Percentiles rank a stretch among this genome's conserved stretches.
Conservation (phyloP, 1,284 basidiomycete species). For the Wolfiporia cocos region DNA sequence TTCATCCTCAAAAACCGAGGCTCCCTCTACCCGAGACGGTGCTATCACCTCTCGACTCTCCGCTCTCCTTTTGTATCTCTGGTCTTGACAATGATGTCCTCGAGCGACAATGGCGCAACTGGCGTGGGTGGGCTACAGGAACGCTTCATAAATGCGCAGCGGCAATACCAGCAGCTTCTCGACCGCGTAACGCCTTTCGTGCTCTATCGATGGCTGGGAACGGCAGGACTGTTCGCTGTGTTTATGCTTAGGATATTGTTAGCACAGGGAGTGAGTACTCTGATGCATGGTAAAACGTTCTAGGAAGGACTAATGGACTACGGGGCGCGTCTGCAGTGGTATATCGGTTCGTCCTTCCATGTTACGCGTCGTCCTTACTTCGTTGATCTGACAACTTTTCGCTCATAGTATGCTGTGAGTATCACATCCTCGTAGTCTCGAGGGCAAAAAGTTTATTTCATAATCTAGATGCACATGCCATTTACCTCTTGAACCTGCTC, state of each 20-base stretch:
- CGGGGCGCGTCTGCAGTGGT: conserved; percentile 83
- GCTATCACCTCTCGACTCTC: not conserved
- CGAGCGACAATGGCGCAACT: conserved; percentile 38
- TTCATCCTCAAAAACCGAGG: no score
- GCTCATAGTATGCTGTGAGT: conserved; percentile 61
- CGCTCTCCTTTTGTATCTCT: not conserved
- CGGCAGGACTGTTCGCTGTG: conserved; percentile 64
- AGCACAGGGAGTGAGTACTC: conserved; percentile 76
- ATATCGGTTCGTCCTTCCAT: conserved; percentile 57
- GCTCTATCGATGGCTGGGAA: conserved; percentile 85
- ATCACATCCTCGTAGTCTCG: not conserved
- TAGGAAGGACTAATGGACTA: no score
- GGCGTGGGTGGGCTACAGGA: conserved; percentile 36
- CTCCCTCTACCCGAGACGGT: no score
- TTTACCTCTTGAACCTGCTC: conserved; percentile 89
- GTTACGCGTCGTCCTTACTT: not conserved
- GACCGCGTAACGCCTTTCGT: conserved; percentile 92
- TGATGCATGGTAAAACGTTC: no score
- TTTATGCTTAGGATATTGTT: conserved; percentile 89
- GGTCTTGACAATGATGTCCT: conserved; percentile 21
- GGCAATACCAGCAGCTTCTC: conserved; percentile 79
- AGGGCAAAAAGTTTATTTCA: conserved; percentile 17
- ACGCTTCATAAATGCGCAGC: conserved; percentile 44
- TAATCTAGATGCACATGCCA: conserved; percentile 74
- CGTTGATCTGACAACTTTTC: not conserved